Evolutionary conservation across 2,329 filamentous ascomycete genomes (phyloP).

Genomic region (Apiospora malaysiana): DNA sequence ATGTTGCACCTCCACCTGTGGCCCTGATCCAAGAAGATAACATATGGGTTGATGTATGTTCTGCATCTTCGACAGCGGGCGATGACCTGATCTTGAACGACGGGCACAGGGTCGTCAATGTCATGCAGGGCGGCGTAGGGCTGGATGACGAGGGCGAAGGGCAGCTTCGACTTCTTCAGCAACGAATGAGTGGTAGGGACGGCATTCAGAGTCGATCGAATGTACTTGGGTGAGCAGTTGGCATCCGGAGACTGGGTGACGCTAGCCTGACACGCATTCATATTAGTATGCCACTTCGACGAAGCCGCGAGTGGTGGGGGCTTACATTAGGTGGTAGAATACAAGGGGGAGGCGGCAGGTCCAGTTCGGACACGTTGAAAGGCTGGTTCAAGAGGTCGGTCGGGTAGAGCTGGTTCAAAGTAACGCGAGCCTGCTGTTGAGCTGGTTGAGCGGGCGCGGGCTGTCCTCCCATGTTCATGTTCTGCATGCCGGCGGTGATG

Average conservation of each 20-base stretch:
- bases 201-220: constrained; percentile 93
- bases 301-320: constrained; percentile 31
- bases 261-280: constrained; percentile 65
- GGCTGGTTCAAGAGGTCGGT: constrained; percentile 91
- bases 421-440: constrained; percentile 47
- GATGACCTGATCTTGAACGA: constrained; percentile 96
- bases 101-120: constrained; percentile 85
- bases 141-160: constrained; percentile 94
- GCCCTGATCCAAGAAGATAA: constrained; percentile 94
- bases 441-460: constrained; percentile 54
- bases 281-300: constrained; percentile 44
- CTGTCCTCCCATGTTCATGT: constrained; percentile 75
- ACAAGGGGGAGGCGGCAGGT: constrained; percentile 88
- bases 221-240: constrained; percentile 92
- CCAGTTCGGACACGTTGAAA: constrained; percentile 91
- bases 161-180: constrained; percentile 95
- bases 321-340: constrained; percentile 90
- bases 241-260: constrained; percentile 89
- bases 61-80: constrained; percentile 94
- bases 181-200: constrained; percentile 91
- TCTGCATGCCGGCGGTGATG: constrained; percentile 23
- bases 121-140: constrained; percentile 94
- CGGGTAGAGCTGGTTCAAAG: constrained; percentile 87
- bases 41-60: constrained; percentile 97
- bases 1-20: constrained; percentile 99